phyloP scores from a whole-genome alignment of 2,329 filamentous ascomycete genomes.

The Trichoderma asperellum region DNA sequence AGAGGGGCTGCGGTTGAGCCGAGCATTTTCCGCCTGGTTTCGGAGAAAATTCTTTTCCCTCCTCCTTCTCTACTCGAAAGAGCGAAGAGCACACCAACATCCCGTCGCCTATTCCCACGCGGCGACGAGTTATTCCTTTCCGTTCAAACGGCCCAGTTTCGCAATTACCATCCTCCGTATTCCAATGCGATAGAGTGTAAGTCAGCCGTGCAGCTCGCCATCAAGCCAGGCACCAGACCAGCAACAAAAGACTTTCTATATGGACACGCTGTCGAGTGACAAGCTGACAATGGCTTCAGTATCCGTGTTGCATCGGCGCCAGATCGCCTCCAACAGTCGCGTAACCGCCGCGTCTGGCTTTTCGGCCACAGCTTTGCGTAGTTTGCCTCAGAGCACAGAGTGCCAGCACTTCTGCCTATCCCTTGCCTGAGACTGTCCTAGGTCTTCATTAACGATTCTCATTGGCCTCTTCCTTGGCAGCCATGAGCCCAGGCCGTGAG shows the following conservation, averaged over 20 bases:
- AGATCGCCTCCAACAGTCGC: conserved; percentile 27
- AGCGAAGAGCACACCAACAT: conserved; percentile 39
- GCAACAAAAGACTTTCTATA: neutral
- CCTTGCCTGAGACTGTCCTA: neutral
- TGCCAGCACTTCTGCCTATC: neutral
- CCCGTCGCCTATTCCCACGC: conserved; percentile 33
- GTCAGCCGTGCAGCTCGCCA: conserved; percentile 34
- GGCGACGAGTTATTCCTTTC: conserved; percentile 54
- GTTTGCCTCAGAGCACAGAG: neutral
- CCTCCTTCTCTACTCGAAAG: conserved; percentile 31
- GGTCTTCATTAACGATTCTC: neutral
- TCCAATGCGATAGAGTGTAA: conserved; percentile 41
- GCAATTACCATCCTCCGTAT: conserved; percentile 50
- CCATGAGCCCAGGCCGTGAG: conserved; percentile 44
- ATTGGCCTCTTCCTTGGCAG: conserved; percentile 7
- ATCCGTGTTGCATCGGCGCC: conserved; percentile 16
- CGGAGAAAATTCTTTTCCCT: conserved; percentile 45
- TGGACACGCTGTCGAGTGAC: conserved; percentile 27
- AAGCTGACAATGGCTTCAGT: conserved; percentile 35
- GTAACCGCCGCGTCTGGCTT: conserved; percentile 21
- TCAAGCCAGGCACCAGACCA: conserved; percentile 22
- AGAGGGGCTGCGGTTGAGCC: neutral
- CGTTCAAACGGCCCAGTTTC: conserved; percentile 47
- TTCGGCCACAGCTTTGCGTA: conserved; percentile 11
- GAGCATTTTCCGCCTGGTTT: conserved; percentile 32